Evolutionary conservation across 495 filamentous ascomycete genomes (phyloP), one percentile per base, ranked within the genome.

Genomic region (Aspergillus funiculosus): DNA sequence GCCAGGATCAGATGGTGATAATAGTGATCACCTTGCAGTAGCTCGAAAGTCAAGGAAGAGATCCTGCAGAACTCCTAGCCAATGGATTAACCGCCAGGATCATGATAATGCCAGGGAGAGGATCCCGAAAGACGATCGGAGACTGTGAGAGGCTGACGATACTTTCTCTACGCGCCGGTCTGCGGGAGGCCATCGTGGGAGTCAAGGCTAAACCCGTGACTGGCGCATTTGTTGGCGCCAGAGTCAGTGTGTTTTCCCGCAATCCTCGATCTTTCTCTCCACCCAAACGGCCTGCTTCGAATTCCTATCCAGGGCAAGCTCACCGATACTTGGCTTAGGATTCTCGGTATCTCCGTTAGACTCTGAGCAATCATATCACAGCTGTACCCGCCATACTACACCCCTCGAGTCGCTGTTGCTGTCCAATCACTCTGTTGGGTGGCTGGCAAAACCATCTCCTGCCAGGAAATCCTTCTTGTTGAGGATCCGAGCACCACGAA

Each of bases 1-100:
- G n/a, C n/a, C n/a, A n/a, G n/a, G n/a, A n/a, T n/a, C n/a, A n/a
- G n/a, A n/a, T n/a, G 35, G 51, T 53, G 51, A 53, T 49, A n/a
- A 35, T 20, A n/a, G 51, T 53, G 51, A 53, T 30, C 39, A 34
- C 32, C 51, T 24, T 48, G 51, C 51, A 53, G 51, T 49, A 53
- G 51, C 24, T 38, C 22, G 24, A 32, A 28, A 11, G 26, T 35
- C 25, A 40, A 41, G 5, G 39, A 37, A 37, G 24, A 28, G 25
- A 37, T n/a, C 7, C 10, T 9, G 34, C 30, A 28, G 13, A 4
- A 15, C 3, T 20, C 18, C 24, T 20, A 27, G 13, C 44, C 45
- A 32, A 52, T 47, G 19, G 19, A 39, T 27, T 24, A n/a, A n/a
- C 28, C 30, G 27, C 28, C 26, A 18, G 18, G 30, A 24, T 8